Evolutionary conservation across 2,329 filamentous ascomycete genomes (phyloP), one percentile per base, ranked within the genome.

Genomic region (Pseudogymnoascus sp.): DNA sequence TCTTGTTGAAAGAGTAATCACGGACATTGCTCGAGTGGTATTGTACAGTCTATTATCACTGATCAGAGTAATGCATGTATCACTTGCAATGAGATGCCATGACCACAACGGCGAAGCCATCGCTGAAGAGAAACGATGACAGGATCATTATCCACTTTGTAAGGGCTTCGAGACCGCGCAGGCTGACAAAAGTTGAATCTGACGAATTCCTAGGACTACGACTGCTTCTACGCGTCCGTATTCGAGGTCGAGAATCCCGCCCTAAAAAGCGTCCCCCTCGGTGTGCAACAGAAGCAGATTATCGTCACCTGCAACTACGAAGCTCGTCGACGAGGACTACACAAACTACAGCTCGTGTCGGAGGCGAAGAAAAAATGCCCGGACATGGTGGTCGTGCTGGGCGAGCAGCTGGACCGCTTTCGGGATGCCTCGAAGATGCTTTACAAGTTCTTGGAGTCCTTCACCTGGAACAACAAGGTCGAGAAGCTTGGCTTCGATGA

Each of bases 261-360:
- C 2, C 79, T 97, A 64, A 91, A 86, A 72, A 80, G 82, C 1
- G 77, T 89, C 17, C 91, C 92, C 6, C 79, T 97, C 35, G 93
- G 91, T 37, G 86, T 96, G 64, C 90, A 91, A 23, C 93, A 97
- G 76, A 97, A 97, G 76, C 90, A 92, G 73, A 96, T 97, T 63
- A 82, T 95, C 42, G 91, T 93, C 21, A 96, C 92, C 4, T 96
- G 91, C 82, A 97, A 97, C 77, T 97, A 97, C 75, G 90, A 90
- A 72, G 93, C 93, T 21, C 86, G 93, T 37, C 79, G 85, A 61
- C 82, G 77, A n/a, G 86, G 85, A 62, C 81, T 93, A 62, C 80
- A 83, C 74, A 97, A 99, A 78, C 81, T 97, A 65, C 92, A 96
- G 81, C 83, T 91, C 67, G 86, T 97, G 72, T 83, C 81, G 62